A percentile compares a stretch with the other conserved stretches of the same genome.
Conservation (phyloP, 352 stramenopile species). For the Pythium dissimile region DNA sequence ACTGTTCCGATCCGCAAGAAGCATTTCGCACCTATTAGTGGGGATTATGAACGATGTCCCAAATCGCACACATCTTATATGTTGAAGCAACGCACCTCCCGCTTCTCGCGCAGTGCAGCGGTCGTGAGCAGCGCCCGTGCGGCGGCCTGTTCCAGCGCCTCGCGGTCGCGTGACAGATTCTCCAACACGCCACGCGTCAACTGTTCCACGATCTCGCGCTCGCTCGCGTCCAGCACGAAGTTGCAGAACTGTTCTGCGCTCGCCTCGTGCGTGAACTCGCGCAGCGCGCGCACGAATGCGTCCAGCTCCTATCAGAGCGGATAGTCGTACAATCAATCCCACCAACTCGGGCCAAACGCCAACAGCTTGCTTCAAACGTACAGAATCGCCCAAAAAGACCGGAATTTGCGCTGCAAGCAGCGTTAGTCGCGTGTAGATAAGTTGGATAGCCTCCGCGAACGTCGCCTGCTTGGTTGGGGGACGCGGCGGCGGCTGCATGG, state of each 20-base stretch:
- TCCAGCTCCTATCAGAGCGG: conserved; percentile 22
- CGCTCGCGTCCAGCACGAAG: conserved; percentile 6
- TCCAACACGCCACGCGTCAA: background rate
- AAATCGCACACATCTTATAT: background rate
- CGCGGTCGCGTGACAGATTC: background rate
- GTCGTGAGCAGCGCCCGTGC: background rate
- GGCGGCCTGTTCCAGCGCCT: background rate
- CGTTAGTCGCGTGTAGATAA: conserved; percentile 1
- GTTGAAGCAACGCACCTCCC: conserved; percentile 1
- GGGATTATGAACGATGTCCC: no score
- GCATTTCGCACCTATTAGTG: no score
- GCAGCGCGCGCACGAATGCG: conserved; percentile 7
- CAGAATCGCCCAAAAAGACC: conserved; percentile 23
- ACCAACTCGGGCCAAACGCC: no score
- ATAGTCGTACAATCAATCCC: no score
- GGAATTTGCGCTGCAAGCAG: conserved; percentile 2
- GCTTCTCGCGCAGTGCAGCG: conserved; percentile 7
- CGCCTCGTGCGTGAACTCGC: conserved; percentile 8
- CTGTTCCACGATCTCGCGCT: conserved; percentile 5
- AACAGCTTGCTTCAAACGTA: no score
- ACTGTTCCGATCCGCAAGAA: no score
- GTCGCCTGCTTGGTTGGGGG: background rate
- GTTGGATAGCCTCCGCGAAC: conserved; percentile 7
- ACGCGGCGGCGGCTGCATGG: background rate
- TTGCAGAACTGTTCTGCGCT: conserved; percentile 21